Base-by-base conservation (phyloP, 1,284 basidiomycete species). In the Boletus sp. region DNA sequence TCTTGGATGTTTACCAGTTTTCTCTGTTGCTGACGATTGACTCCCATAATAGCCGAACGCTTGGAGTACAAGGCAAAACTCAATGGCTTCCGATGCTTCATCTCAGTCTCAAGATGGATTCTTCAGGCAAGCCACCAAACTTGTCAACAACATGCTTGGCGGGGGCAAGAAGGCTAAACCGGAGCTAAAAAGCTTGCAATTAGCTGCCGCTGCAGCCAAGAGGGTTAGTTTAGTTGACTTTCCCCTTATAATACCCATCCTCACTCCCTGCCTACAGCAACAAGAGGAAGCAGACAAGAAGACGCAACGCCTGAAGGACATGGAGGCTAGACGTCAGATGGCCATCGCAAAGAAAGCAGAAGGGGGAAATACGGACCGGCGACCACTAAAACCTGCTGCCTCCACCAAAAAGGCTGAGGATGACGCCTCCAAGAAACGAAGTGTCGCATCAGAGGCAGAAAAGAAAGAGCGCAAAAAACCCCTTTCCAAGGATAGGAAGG, bases 241-340 rank as follows among this genome's bases (percentile, higher is more conserved):
- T 22, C 32, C 40, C 3, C 32, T 41, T 37, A 27, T 26, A 3
- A 20, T 39, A 2, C 5, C 17, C 20, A 35, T 43, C 10, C 50
- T 57, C n/a, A 65, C 39, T 12, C 23, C 19, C 23, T 34, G 4
- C 8, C 14, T 39, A 39, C 37, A 94, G 91, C 89, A 94, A 75
- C 87, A 93, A 73, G 88, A 87, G 52, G 88, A 90, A 58, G 76
- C 77, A 30, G 88, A 91, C 53, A 89, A 87, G 69, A 92, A 90
- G 65, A 80, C 77, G 1, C 71, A 75, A 3, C 72, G 86, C 20
- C 69, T 86, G 52, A 88, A 84, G 58, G 87, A 92, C 55, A 85
- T 88, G 77, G 91, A 94, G 56, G 75, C 78, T 44, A 75, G 88
- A 38, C 80, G 88, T 20, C 82, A 85, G 52, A 78, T 77, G 14